Base-by-base conservation (phyloP, 2,329 filamentous ascomycete genomes). In the Beauveria caledonica region DNA sequence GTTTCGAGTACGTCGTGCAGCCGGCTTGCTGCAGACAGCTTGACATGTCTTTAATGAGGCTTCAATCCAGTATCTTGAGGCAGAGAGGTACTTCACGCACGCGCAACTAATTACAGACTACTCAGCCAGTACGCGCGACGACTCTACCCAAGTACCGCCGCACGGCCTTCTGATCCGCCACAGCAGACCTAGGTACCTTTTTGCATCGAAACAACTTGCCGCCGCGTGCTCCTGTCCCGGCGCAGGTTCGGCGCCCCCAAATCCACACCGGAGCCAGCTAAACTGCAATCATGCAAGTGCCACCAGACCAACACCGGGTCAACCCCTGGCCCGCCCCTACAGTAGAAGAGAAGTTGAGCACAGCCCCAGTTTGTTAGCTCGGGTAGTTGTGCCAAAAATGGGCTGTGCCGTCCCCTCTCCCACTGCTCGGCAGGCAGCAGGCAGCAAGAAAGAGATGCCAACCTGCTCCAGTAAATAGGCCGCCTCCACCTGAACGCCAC, bases 321-420 rank as follows among this genome's bases (percentile, higher is more conserved):
- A 54, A 54, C 58, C 52, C 51, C 58, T 60, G 51, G 58, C 58
- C 58, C 51, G 51, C 58, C 51, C 50, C 58, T 45, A 57, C 19
- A 23, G 33, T 13, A 36, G 33, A 36, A 46, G 9, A 60, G 19
- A 36, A 23, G 44, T 21, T n/a, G 17, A 27, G 15, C 6, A 55
- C 8, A 25, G 58, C 33, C 58, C 58, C 58, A 60, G 29, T 50
- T n/a, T 21, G 25, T 50, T 56, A 56, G 58, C 58, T 60, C 58
- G 58, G 45, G 58, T 60, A 55, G 44, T 51, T 51, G 58, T 48
- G 29, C 58, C 49, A 54, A 60, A 53, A 55, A 49, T 44, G 33
- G 55, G 55, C 21, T 42, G 56, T 49, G 46, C 39, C 17, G 46
- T 5, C 10, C 29, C 29, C 29, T 33, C 29, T 33, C 29, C 9